Evolutionary conservation across 257 asterid genomes (phyloP).

Genomic region (Apocynum venetum): DNA sequence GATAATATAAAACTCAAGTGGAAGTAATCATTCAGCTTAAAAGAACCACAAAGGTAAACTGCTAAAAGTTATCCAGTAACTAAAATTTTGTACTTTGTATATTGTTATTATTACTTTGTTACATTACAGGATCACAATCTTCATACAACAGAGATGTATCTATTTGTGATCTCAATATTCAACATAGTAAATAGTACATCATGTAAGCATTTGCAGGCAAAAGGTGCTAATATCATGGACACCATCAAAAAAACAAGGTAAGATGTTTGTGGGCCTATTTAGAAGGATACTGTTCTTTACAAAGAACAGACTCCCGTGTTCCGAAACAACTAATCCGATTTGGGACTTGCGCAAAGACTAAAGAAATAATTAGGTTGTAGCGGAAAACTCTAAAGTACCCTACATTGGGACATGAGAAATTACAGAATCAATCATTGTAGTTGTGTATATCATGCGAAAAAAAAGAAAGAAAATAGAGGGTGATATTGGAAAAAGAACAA

Average conservation of each 20-base stretch:
- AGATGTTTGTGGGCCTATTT: not conserved
- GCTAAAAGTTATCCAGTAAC: not conserved
- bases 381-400: no score
- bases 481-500: no score
- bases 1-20: not conserved
- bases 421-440: no score
- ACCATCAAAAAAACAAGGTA: no score
- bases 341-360: no score
- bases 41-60: not conserved
- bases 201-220: not conserved
- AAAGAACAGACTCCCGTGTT: not conserved
- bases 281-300: not conserved
- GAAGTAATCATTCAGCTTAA: not conserved
- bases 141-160: not conserved
- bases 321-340: no score
- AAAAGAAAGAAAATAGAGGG: not conserved
- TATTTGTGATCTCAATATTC: not conserved
- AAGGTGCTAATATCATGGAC: not conserved
- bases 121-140: not conserved
- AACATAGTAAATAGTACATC: not conserved
- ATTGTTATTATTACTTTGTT: not conserved
- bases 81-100: not conserved
- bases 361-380: no score
- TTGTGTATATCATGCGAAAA: no score
- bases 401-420: no score